phyloP scores from a whole-genome alignment of 176 grass and related monocot species.

The Aechmea fasciata region DNA sequence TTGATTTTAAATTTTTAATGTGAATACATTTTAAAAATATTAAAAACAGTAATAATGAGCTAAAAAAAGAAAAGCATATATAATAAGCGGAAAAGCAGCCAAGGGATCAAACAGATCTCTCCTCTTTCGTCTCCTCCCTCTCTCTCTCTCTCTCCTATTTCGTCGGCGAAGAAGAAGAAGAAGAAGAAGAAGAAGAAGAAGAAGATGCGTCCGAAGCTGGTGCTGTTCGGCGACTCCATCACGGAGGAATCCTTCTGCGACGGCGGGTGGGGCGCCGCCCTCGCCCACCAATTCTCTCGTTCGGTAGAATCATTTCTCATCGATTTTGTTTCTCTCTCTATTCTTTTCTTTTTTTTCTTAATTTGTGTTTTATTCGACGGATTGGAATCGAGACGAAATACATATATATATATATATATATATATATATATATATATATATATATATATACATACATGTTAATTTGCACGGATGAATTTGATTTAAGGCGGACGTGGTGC shows the following conservation, averaged over 20 bases:
- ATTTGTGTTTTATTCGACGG: background rate
- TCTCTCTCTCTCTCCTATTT: background rate
- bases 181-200: background rate
- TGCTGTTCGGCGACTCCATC: slow-evolving; percentile 66
- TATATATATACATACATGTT: no score
- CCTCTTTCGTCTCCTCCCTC: background rate
- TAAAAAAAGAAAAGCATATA: background rate
- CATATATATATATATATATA: no score
- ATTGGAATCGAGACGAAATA: no score
- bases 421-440: no score
- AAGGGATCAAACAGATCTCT: background rate
- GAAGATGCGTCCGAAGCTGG: slow-evolving; percentile 39
- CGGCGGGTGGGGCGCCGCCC: slow-evolving; percentile 49
- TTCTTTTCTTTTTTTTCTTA: background rate
- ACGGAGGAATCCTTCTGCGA: slow-evolving; percentile 60
- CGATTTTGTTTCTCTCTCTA: no score
- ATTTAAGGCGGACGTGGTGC: slow-evolving; percentile 45
- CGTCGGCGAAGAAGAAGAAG: background rate
- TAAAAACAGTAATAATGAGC: no score
- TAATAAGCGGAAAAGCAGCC: background rate
- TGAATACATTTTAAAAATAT: no score
- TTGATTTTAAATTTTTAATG: no score
- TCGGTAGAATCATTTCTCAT: slow-evolving; percentile 10
- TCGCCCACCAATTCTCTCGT: slow-evolving; percentile 59
- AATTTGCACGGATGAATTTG: background rate